Evolutionary conservation across 441 rosid genomes (phyloP), one percentile per base, ranked within the genome.

Genomic region (Lepidium campestre): DNA sequence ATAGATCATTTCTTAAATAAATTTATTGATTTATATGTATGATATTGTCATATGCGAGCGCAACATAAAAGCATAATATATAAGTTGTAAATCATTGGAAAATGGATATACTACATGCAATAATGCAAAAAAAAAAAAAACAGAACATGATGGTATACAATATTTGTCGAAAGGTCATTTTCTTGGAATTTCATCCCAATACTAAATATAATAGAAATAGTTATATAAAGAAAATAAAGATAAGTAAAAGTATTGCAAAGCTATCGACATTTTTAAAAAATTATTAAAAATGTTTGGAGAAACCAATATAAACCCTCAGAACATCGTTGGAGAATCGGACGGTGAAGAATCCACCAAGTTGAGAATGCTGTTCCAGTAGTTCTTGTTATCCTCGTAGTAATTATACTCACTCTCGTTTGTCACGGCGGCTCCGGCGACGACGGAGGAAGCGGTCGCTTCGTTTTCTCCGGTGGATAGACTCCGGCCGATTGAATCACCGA

Each of bases 361-460:
- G 67, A 94, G 97, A 78, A 94, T 94, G 63, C 85, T 91, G 57
- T 88, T 89, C 99, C 99, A 94, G 58, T 94, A 94, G 70, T 86
- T 89, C 87, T 91, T 94, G 76, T 88, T 91, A 68, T 93, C 99
- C 67, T 87, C 96, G 19, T 83, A 83, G 75, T 75, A 80, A 47
- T 45, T 74, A 25, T 22, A 68, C 35, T 86, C 89, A 58, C 79
- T 59, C 20, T 75, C 84, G n/a, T 54, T 59, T 12, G 17, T 66
- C 19, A 12, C 32, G 4, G 4, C 61, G 7, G 62, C 68, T 19
- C 65, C 75, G 44, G 52, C 35, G 20, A 34, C 35, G 20, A 34
- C 22, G 10, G 64, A 40, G 1, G n/a, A 36, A 40, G 54, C 42
- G 20, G 56, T 46, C 2, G 29, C 17, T 35, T 54, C 73, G 37